Base-by-base conservation (phyloP, 768 basidiomycete genomes). In the Gautieria morchelliformis region DNA sequence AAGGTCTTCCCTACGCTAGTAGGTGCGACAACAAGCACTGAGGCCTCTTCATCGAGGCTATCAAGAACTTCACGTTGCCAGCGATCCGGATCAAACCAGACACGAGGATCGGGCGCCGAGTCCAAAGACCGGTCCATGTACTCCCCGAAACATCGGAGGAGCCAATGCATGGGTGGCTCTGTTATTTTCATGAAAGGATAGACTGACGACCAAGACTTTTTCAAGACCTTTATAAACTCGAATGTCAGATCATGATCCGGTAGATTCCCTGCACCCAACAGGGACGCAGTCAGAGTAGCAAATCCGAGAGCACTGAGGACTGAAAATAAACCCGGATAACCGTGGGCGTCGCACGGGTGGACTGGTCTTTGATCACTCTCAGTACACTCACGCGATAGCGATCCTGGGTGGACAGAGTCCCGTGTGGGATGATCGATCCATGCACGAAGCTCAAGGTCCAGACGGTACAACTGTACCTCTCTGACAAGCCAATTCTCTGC, bases 1-100 rank as follows among this genome's bases (percentile, higher is more conserved):
- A 88, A 88, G 0, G 86, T 87, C 67, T 88, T 88, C 30, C 85
- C 84, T 0, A 84, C 84, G 66, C 82, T 83, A 1, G 83, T 85
- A 0, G 84, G 84, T 3, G 83, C 83, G 52, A 86, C 82, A 17
- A 84, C 84, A 2, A 88, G 76, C 11, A 87, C 67, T 2, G 85
- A 87, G 2, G 45, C 45, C 54, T 75, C 68, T 24, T 80, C 69
- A 59, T 88, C 87, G 19, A 88, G 73, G 49, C 74, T 75, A 62
- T 88, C 82, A 49, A 88, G 69, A 5, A 87, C 86, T 20, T 75
- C 65, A 27, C 80, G 70, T 60, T 88, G 87, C 86, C 86, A 88
- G 1, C 77, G 80, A 64, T 88, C 86, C 0, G 86, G 85, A 20
- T 76, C 69, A 65, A 88, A 88, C 1, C 72, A 59, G 35, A 87